Evolutionary conservation across 2,329 filamentous ascomycete genomes (phyloP), one percentile per base, ranked within the genome.

Genomic region (Aspergillus arachidicola): DNA sequence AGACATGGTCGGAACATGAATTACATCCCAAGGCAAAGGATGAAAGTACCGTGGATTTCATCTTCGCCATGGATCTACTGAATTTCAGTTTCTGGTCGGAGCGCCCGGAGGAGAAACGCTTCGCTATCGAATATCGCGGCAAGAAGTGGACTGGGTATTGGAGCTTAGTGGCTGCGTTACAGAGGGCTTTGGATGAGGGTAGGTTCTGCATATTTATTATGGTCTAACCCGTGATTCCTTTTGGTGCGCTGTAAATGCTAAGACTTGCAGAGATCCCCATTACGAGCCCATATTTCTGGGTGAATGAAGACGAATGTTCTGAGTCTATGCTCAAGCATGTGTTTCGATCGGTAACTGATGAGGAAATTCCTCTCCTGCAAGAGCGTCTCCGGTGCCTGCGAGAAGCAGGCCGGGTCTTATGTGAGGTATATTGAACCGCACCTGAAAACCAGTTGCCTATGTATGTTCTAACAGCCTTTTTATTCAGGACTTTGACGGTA

Each of bases 1-100:
- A 91, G 65, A 91, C 88, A 10, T 99, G 95, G 95, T 87, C 91
- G 16, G 86, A 91, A 72, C 93, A 98, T 77, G 91, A 95, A 75
- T 83, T 99, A 45, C 95, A 99, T 72, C 95, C 95, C 1, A 91
- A 94, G 76, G 72, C 86, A 48, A 93, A 93, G 73, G 89, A 96
- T 73, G 91, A 92, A 72, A 85, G 79, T 57, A 94, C 93, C 0
- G 87, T 96, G 26, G 90, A 92, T 66, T 98, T 99, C 75, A 94
- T 99, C 71, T 98, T 99, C 76, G 93, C 92, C 23, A 96, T 99
- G 93, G 95, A 99, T 76, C 78, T 99, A 32, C 82, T 99, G 57
- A 99, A 99, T 76, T 99, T 98, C 75, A 96, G 90, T 26, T 99
- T 99, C 77, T 99, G 95, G 95, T 96, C 92, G 16, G 89, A 92